Conservation (phyloP, 2,329 filamentous ascomycete species). For the Clonostachys chloroleuca region DNA sequence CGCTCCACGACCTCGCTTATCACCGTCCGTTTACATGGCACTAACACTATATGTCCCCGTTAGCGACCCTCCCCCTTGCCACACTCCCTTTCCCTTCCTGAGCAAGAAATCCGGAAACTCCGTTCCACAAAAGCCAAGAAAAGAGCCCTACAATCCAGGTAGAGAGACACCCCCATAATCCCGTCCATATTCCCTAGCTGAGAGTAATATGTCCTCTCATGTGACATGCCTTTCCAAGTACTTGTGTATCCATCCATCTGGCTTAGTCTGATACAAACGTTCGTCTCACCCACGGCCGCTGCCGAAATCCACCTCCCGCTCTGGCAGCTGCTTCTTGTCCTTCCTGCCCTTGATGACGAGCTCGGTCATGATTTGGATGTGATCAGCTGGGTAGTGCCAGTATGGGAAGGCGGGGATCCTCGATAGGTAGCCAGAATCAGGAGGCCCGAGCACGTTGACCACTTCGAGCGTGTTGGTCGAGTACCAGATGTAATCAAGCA, state of each 20-base stretch:
- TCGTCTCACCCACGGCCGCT: slow-evolving; percentile 7
- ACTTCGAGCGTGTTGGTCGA: slow-evolving; percentile 86
- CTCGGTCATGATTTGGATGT: slow-evolving; percentile 84
- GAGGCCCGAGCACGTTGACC: slow-evolving; percentile 77
- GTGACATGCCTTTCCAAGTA: no score
- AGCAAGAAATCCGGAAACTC: no score
- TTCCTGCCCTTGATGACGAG: slow-evolving; percentile 87
- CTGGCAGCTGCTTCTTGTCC: slow-evolving; percentile 66
- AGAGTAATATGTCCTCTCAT: no score
- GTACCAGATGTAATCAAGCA: slow-evolving; percentile 98
- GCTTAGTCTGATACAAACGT: no score
- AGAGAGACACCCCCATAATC: no score
- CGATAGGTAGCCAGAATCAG: slow-evolving; percentile 80
- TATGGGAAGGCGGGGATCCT: slow-evolving; percentile 88
- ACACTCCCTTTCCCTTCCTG: no score
- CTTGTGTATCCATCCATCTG: no score
- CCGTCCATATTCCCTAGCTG: no score
- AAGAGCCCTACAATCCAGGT: no score
- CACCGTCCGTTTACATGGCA: no score
- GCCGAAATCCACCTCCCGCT: slow-evolving; percentile 62
- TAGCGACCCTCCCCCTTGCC: not conserved
- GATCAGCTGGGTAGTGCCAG: slow-evolving; percentile 91
- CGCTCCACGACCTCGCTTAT: not conserved
- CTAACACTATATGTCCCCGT: not conserved
- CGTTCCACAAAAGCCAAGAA: no score